phyloP scores from a whole-genome alignment of 768 basidiomycete genomes.

The Lentinus brumalis region DNA sequence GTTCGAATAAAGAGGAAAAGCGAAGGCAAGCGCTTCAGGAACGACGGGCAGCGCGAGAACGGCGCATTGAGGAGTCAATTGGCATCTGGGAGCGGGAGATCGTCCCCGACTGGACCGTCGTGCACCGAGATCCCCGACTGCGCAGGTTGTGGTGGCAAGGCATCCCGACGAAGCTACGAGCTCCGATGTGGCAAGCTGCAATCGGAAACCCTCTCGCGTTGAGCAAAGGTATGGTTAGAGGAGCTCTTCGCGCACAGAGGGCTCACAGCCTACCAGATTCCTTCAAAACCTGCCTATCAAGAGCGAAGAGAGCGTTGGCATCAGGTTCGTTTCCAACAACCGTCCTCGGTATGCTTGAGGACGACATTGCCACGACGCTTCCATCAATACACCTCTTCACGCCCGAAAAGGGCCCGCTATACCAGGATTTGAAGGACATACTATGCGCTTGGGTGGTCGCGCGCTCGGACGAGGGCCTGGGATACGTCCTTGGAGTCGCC shows the following conservation, averaged over 20 bases:
- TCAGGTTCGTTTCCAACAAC: constrained; percentile 67
- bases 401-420: constrained; percentile 73
- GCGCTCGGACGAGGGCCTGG: constrained; percentile 78
- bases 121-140: constrained; percentile 63
- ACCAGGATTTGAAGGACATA: constrained; percentile 81
- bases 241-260: neutral
- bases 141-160: constrained; percentile 87
- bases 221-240: constrained; percentile 62
- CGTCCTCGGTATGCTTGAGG: constrained; percentile 64
- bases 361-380: constrained; percentile 73
- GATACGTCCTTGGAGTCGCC: constrained; percentile 68
- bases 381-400: constrained; percentile 82
- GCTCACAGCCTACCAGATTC: constrained; percentile 20
- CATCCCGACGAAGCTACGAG: constrained; percentile 80
- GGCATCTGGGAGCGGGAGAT: constrained; percentile 78
- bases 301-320: constrained; percentile 71
- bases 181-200: constrained; percentile 82
- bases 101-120: constrained; percentile 80
- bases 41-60: constrained; percentile 64
- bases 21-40: constrained; percentile 63
- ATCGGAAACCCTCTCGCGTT: constrained; percentile 82
- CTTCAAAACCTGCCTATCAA: constrained; percentile 67
- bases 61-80: constrained; percentile 67
- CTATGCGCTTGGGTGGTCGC: constrained; percentile 87
- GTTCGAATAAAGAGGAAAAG: constrained; percentile 59